Evolutionary conservation across 1,139 yeast genomes (phyloP), one percentile per base, ranked within the genome.

Genomic region (Kluyveromyces sp.): DNA sequence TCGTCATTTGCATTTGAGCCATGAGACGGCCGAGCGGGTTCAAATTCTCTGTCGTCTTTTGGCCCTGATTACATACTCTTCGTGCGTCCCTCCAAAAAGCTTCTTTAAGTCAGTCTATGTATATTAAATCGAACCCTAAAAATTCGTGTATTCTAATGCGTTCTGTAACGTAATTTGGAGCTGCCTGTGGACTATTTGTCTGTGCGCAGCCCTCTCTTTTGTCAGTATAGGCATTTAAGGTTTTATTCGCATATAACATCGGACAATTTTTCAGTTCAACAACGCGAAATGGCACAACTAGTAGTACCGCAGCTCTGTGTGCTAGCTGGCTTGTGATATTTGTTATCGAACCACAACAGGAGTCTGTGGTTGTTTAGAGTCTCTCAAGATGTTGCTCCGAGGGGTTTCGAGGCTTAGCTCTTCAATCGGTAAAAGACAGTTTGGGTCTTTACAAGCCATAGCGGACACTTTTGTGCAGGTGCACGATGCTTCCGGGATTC

Each of bases 401-500:
- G 20, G 36, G 20, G 12, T 2, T 17, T 11, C 36, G 8, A 16
- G 25, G 4, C 25, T 18, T 3, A 6, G 15, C 8, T 19, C 19
- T 19, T 9, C 26, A 8, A 19, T 9, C 13, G 25, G 19, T 13
- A 12, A 16, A 17, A 41, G 57, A 34, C 26, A 39, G 15, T 33
- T 52, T 13, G 41, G 54, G 3, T 38, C 51, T 15, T 53, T 58
- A 29, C 56, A 52, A 25, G 35, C 41, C 20, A 54, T 58, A 13
- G 51, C 63, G 3, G 61, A 58, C 20, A 33, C 50, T 0, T 49
- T 61, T 28, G 45, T 52, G 2, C 38, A 69, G 0, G 46, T 76
- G 1, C 89, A 83, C 59, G 64, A 71, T 9, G 52, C 60, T 15
- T 64, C 83, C 0, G 85, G 86, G 1, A 56, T 87, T 4, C 86